Base-by-base conservation (phyloP, 257 asterid genomes). In the Solanum paucissectum region DNA sequence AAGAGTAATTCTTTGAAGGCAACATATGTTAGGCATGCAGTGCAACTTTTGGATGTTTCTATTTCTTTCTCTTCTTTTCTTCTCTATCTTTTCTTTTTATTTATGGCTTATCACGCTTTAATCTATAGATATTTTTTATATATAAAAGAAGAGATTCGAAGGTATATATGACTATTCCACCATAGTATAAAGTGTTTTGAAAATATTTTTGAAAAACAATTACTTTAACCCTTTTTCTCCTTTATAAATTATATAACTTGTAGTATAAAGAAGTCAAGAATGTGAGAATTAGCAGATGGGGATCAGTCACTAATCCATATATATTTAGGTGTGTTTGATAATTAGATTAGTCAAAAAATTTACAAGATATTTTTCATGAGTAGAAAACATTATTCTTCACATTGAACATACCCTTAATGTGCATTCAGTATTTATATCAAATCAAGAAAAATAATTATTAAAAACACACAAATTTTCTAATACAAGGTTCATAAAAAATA, bases 81-180 rank as follows among this genome's bases (percentile, higher is more conserved):
- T 79, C 27, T 79, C 37, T 14, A 7, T 44, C 16, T 81, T 81
- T 44, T 44, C 16, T 27, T 33, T 68, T 79, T 79, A 81, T 81
- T 27, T 81, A 81, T 44, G 29, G 68, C 18, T 81, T 46, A 46
- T 81, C 42, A 27, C 8, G 1, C 85, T 81, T 81, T 81, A 76
- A 74, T 81, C 68, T 14, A 81, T 81, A 27, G 2, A 5, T 55
- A 5, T 71, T 81, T 8, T 21, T 52, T 52, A 16, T 52, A 16
- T 52, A 44, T 81, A 27, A 46, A 81, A 81, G 68, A 81, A 27
- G 40, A 81, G 66, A 46, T 81, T 33, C 27, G 40, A 27, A 81
- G 68, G 42, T 16, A 81, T 81, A 81, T 46, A 79, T 44, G 66
- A 79, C 64, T 79, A 79, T 79, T 79, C 66, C 85, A 79, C 38